These are phyloP conservation scores for Penicillium sp. DNA, from an alignment of 2,329 filamentous ascomycete species.

Conservation along the genomic window DNA sequence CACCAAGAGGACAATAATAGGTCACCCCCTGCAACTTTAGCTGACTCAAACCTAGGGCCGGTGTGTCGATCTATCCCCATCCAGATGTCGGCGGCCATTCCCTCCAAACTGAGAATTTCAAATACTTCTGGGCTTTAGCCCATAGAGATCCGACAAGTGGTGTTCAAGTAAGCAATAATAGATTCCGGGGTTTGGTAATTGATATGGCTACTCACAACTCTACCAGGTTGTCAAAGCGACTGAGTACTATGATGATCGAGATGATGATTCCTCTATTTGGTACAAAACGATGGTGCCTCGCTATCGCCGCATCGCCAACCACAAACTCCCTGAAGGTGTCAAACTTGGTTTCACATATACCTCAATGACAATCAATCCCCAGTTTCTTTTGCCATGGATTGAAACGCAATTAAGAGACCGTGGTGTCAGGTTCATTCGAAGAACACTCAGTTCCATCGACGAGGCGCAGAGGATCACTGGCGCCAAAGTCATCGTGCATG, in stretches of 20 bases:
- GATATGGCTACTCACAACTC: not conserved
- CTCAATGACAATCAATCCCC: conserved; percentile 20
- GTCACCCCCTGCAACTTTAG: not conserved
- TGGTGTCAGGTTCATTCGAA: conserved; percentile 14
- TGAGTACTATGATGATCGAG: conserved; percentile 20
- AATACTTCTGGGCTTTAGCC: conserved; percentile 24
- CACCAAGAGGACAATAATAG: not conserved
- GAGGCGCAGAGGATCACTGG: conserved; percentile 5
- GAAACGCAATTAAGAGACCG: conserved; percentile 11
- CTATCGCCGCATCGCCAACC: conserved; percentile 10
- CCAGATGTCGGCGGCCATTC: conserved; percentile 14
- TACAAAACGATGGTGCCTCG: conserved; percentile 20
- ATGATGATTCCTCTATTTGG: conserved; percentile 21
- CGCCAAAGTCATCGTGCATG: conserved; percentile 15
- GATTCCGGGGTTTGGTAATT: not conserved
- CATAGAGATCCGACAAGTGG: conserved; percentile 24
- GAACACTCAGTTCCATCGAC: conserved; percentile 10
- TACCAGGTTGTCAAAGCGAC: conserved; percentile 16
- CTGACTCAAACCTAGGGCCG: conserved; percentile 9
- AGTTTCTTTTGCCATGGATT: conserved; percentile 16
- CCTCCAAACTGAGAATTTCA: conserved; percentile 20
- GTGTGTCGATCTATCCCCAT: conserved; percentile 16
- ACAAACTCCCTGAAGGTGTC: conserved; percentile 9
- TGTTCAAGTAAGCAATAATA: conserved; percentile 11
- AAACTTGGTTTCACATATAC: conserved; percentile 17